These are phyloP conservation scores for Apophysomyces trapeziformis DNA, from an alignment of 371 early-diverging fungal species.

Conservation along the genomic window DNA sequence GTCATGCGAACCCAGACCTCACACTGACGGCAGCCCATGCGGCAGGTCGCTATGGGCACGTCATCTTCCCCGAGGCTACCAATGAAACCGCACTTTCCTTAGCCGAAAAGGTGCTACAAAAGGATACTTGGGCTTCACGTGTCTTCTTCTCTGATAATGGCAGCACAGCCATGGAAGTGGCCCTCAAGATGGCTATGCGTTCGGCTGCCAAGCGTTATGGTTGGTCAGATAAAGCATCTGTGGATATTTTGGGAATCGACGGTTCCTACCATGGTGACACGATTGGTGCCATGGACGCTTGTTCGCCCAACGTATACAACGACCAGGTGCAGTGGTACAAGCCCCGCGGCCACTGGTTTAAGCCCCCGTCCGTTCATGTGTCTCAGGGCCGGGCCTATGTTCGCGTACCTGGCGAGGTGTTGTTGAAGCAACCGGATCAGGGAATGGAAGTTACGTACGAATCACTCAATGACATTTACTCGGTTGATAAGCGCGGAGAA, in stretches of 20 bases:
- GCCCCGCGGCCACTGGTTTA: conserved; percentile 77
- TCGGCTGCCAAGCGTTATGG: conserved; percentile 48
- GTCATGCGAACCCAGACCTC: conserved; percentile 72
- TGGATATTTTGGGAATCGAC: conserved; percentile 72
- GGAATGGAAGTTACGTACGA: conserved; percentile 27
- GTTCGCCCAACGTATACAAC: conserved; percentile 78
- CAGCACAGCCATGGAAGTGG: conserved; percentile 81
- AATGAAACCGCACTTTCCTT: conserved; percentile 75
- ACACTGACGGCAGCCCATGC: conserved; percentile 70
- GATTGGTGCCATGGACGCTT: conserved; percentile 85
- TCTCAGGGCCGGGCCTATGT: conserved; percentile 64
- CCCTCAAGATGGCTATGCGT: conserved; percentile 80
- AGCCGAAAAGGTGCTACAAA: conserved; percentile 68
- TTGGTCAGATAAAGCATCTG: conserved; percentile 39
- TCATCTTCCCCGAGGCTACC: conserved; percentile 81
- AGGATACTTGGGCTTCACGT: conserved; percentile 71
- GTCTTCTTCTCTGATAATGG: conserved; percentile 89
- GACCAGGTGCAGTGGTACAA: conserved; percentile 79
- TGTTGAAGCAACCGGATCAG: conserved; percentile 9
- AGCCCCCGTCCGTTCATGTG: conserved; percentile 70
- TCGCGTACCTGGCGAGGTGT: conserved; percentile 37
- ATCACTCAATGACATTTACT: conserved; percentile 42
- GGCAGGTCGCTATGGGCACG: conserved; percentile 83
- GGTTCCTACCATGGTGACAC: conserved; percentile 89
- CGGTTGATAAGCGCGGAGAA: conserved; percentile 26